These are phyloP conservation scores for Euphorbia lathyris DNA, from an alignment of 345 rosid genomes.

Conservation along the genomic window DNA sequence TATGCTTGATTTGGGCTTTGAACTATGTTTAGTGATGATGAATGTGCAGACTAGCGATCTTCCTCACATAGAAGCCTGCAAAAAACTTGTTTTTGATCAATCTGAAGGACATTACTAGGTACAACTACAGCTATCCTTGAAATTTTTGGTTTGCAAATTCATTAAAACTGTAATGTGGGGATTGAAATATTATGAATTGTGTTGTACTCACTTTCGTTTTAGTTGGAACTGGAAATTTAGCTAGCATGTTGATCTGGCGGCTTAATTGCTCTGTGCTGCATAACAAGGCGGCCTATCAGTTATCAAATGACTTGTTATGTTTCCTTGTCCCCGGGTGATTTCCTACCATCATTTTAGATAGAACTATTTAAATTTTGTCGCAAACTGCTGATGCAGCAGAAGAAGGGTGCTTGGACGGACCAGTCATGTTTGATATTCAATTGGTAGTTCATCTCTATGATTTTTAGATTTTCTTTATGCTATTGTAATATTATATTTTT, in stretches of 20 bases:
- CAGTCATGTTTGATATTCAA: not conserved
- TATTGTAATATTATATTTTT: too few relatives aligned
- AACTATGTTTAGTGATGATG: not conserved
- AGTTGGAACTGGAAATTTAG: not conserved
- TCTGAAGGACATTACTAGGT: not conserved
- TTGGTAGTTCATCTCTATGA: not conserved
- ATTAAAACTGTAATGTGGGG: not conserved
- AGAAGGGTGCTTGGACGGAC: not conserved
- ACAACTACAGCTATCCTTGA: not conserved
- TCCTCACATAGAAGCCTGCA: not conserved
- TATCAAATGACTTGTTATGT: not conserved
- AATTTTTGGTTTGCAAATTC: slow-evolving; percentile 1
- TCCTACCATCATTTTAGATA: not conserved
- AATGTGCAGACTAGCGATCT: not conserved
- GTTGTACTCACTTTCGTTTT: not conserved
- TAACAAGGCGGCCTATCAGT: not conserved
- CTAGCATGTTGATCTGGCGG: not conserved
- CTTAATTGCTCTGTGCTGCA: not conserved
- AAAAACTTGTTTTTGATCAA: not conserved
- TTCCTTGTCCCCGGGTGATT: not conserved
- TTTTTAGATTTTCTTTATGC: not conserved
- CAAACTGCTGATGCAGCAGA: not conserved
- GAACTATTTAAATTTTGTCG: not conserved
- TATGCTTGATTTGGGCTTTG: not conserved
- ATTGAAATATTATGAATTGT: not conserved